These are phyloP conservation scores for Cylindrotheca closterium DNA, from an alignment of 108 stramenopile species.

Conservation along the genomic window DNA sequence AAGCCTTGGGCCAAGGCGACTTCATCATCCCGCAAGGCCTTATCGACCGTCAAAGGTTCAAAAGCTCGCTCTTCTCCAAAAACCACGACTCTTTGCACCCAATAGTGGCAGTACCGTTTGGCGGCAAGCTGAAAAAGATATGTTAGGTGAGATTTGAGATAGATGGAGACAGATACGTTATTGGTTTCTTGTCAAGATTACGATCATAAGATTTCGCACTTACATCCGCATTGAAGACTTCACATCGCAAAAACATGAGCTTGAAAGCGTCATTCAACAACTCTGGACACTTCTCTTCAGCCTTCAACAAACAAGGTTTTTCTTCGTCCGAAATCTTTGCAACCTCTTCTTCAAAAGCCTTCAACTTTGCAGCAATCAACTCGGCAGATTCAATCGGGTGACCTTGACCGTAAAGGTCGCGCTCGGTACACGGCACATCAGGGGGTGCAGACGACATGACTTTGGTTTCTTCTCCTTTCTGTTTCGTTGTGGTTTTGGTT, in stretches of 20 bases:
- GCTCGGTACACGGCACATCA: background rate
- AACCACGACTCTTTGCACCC: slow-evolving; percentile 54
- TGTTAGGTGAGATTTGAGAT: no score
- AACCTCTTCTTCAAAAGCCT: slow-evolving; percentile 32
- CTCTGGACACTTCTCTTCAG: slow-evolving; percentile 42
- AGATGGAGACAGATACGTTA: no score
- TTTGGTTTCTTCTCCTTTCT: background rate
- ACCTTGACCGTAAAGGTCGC: slow-evolving; percentile 46
- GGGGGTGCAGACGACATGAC: background rate
- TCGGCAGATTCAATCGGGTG: slow-evolving; percentile 53
- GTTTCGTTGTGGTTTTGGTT: background rate
- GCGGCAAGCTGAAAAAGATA: slow-evolving; percentile 35
- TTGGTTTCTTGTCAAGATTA: no score
- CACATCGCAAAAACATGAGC: slow-evolving; percentile 62
- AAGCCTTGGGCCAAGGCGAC: slow-evolving; percentile 35
- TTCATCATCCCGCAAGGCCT: slow-evolving; percentile 30
- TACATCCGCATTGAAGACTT: slow-evolving; percentile 52
- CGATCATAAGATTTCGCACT: no score
- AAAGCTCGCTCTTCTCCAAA: slow-evolving; percentile 48
- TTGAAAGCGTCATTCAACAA: slow-evolving; percentile 32
- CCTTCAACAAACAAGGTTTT: slow-evolving; percentile 23
- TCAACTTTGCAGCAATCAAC: slow-evolving; percentile 28
- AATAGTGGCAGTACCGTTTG: slow-evolving; percentile 40
- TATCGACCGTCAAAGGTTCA: slow-evolving; percentile 32
- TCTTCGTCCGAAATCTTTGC: slow-evolving; percentile 15